Conservation (phyloP, 129 eudicot species). For the Silybum marianum region DNA sequence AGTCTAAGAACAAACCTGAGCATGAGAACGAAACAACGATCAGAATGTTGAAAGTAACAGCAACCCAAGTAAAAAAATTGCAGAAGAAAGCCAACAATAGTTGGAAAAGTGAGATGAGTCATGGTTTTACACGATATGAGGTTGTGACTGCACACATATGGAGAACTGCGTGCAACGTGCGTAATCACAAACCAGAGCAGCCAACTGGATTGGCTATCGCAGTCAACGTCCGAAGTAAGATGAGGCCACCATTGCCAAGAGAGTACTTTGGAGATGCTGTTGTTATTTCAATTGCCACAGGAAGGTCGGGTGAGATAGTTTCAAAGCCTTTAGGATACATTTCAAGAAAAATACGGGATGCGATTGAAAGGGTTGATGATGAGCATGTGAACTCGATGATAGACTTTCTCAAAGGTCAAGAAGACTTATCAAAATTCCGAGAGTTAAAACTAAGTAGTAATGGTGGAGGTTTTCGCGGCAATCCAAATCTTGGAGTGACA, state of each 20-base stretch:
- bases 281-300: constrained; percentile 34
- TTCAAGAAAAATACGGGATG: constrained; percentile 43
- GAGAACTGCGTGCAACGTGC: constrained; percentile 54
- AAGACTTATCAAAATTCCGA: constrained; percentile 37
- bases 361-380: constrained; percentile 43
- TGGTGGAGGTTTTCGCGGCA: constrained; percentile 34
- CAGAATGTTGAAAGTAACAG: constrained; percentile 40
- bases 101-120: neutral
- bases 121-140: constrained; percentile 49
- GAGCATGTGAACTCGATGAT: constrained; percentile 44
- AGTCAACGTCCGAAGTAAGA: constrained; percentile 42
- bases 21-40: constrained; percentile 29
- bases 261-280: constrained; percentile 62
- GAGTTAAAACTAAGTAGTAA: constrained; percentile 26
- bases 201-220: constrained; percentile 31
- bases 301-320: constrained; percentile 46
- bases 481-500: constrained; percentile 49
- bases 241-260: constrained; percentile 56
- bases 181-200: constrained; percentile 47
- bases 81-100: constrained; percentile 37
- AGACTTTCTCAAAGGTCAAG: constrained; percentile 45
- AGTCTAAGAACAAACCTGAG: constrained; percentile 14
- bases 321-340: constrained; percentile 44
- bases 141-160: constrained; percentile 55
- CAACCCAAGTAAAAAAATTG: constrained; percentile 43